Evolutionary conservation across 1,284 basidiomycete species (phyloP).

Genomic region (Apiotrichum gamsii): DNA sequence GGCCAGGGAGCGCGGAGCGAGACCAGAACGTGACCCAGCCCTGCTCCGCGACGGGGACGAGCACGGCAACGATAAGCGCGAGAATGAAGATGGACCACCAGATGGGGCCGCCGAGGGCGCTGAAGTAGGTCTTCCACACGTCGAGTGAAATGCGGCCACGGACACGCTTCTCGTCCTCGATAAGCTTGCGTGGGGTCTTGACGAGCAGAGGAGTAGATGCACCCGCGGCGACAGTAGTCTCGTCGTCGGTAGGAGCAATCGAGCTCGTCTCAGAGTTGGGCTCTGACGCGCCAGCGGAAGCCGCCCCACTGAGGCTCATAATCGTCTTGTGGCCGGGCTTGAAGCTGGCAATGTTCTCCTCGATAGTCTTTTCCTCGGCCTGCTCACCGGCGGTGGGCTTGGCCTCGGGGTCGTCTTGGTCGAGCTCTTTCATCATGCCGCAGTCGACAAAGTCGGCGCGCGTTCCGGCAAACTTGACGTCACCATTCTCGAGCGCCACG

Average conservation of each 20-base stretch:
- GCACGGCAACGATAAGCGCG: constrained; percentile 58
- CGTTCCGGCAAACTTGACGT: constrained; percentile 67
- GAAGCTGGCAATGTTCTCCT: constrained; percentile 21
- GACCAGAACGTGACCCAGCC: constrained; percentile 64
- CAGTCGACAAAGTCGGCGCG: constrained; percentile 62
- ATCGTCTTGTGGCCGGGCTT: constrained; percentile 40
- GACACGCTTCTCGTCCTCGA: constrained; percentile 85
- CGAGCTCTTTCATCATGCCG: constrained; percentile 59
- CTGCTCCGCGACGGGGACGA: constrained; percentile 72
- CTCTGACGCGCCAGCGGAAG: constrained; percentile 13
- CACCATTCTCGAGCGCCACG: constrained; percentile 73
- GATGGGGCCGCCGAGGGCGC: constrained; percentile 35
- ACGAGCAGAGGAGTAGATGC: constrained; percentile 31
- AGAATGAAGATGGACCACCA: constrained; percentile 63
- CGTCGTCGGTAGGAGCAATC: constrained; percentile 34
- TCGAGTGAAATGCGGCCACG: constrained; percentile 68
- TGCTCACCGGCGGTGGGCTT: constrained; percentile 47
- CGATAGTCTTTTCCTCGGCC: constrained; percentile 45
- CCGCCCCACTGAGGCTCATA: constrained; percentile 24
- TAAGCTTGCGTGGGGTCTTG: constrained; percentile 64
- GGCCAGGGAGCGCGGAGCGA: constrained; percentile 11
- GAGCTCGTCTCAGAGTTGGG: constrained; percentile 41
- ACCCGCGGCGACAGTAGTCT: constrained; percentile 17
- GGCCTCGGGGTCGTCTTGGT: constrained; percentile 54
- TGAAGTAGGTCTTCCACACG: constrained; percentile 76